Evolutionary conservation across 176 grass and related monocot genomes (phyloP).

Genomic region (Zizania latifolia): DNA sequence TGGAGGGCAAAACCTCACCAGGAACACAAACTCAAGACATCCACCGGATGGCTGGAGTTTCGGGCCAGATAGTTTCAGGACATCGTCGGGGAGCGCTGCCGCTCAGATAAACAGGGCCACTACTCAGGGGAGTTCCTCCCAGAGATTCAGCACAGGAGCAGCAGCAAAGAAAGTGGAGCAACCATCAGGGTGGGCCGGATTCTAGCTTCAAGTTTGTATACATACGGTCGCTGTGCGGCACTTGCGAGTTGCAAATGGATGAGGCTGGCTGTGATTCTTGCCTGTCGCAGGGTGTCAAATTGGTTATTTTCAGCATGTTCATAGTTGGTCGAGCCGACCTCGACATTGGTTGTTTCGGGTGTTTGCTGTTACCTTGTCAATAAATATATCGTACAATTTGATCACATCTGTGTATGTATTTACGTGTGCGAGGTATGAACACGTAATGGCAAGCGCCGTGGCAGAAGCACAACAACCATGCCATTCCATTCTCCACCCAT

Average conservation of each 20-base stretch:
- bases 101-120: slow-evolving; percentile 14
- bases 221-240: neutral
- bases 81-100: slow-evolving; percentile 19
- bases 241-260: neutral
- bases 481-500: neutral
- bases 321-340: slow-evolving; percentile 17
- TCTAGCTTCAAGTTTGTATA: slow-evolving; percentile 38
- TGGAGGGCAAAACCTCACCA: slow-evolving; percentile 30
- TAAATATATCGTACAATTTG: slow-evolving; percentile 20
- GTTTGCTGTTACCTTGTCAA: slow-evolving; percentile 23
- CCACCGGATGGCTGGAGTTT: slow-evolving; percentile 44
- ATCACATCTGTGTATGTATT: neutral
- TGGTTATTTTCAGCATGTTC: slow-evolving; percentile 9
- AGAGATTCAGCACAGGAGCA: slow-evolving; percentile 34
- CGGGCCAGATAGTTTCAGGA: slow-evolving; percentile 34
- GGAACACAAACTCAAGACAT: neutral
- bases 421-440: too few species aligned
- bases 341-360: neutral
- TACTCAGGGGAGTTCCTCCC: slow-evolving; percentile 43
- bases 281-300: neutral
- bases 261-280: neutral
- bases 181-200: slow-evolving; percentile 79
- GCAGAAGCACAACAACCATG: neutral
- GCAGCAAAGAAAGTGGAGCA: slow-evolving; percentile 39
- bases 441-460: neutral